These are phyloP conservation scores for Jamesozyma gamospora DNA, from an alignment of 805 yeast species.

Conservation along the genomic window DNA sequence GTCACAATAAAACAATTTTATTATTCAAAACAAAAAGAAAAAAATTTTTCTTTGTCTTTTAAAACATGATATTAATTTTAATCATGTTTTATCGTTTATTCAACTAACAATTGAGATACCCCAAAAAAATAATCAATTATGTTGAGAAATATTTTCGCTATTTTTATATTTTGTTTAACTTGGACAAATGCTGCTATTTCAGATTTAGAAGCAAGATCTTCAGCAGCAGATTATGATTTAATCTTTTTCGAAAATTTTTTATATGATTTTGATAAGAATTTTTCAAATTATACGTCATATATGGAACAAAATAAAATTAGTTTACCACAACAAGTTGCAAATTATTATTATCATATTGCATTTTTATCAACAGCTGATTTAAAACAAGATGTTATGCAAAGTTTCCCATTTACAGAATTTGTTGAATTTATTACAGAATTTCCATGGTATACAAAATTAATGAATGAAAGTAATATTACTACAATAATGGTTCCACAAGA, in stretches of 20 bases:
- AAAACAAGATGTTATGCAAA: conserved; percentile 18
- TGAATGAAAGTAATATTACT: conserved; percentile 13
- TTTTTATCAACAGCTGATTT: conserved; percentile 19
- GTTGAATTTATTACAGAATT: conserved; percentile 28
- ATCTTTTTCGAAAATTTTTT: conserved; percentile 27
- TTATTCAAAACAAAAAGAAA: too few species aligned
- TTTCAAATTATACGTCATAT: conserved; percentile 27
- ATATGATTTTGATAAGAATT: conserved; percentile 24
- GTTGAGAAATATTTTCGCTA: too few species aligned
- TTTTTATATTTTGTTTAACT: too few species aligned
- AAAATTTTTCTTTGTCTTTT: too few species aligned
- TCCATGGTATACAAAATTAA: conserved; percentile 25
- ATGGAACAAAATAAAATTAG: conserved; percentile 26
- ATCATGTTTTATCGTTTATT: too few species aligned
- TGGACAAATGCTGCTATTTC: too few species aligned
- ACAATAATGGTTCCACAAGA: conserved; percentile 22
- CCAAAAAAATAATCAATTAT: too few species aligned
- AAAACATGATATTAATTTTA: too few species aligned
- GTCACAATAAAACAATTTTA: too few species aligned
- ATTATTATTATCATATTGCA: conserved; percentile 28
- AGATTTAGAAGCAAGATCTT: conserved; percentile 3
- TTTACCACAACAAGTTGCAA: conserved; percentile 29
- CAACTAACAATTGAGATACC: too few species aligned
- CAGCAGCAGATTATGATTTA: conserved; percentile 29
- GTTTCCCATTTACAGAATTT: conserved; percentile 32